Evolutionary conservation across 2,329 filamentous ascomycete genomes (phyloP).

Genomic region (Berkeleyomyces rouxiae): DNA sequence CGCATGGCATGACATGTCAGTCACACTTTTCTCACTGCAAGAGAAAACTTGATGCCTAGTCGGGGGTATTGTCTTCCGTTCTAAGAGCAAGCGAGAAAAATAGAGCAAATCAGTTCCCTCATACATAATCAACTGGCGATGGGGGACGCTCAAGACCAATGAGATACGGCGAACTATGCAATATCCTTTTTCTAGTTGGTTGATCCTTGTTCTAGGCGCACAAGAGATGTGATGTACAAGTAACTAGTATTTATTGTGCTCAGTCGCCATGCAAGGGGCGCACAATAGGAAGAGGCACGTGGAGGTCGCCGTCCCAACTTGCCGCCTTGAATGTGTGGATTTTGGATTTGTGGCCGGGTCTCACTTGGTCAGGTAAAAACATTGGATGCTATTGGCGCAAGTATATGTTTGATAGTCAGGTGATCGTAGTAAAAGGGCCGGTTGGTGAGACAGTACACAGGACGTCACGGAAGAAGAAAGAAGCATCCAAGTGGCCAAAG

Average conservation of each 20-base stretch:
- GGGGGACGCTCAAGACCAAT: not conserved
- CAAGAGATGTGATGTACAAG: not conserved
- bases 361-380: not conserved
- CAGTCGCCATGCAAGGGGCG: not conserved
- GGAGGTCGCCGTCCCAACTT: not conserved
- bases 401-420: not conserved
- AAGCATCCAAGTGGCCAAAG: not conserved
- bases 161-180: not conserved
- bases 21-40: not conserved
- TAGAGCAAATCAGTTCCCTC: no score
- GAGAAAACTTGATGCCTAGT: not conserved
- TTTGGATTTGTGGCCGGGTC: not conserved
- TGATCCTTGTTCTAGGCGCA: not conserved
- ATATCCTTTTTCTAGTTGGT: not conserved
- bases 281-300: not conserved
- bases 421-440: not conserved
- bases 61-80: not conserved
- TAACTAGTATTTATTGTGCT: no score
- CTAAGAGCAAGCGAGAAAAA: not conserved
- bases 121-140: no score
- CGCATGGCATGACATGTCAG: not conserved
- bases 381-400: not conserved
- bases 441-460: not conserved
- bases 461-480: not conserved
- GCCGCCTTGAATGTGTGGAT: not conserved